Percentiles rank a stretch among this genome's conserved stretches.
phyloP scores from a whole-genome alignment of 78 protist species.

The Dictyostelium capitatum region DNA sequence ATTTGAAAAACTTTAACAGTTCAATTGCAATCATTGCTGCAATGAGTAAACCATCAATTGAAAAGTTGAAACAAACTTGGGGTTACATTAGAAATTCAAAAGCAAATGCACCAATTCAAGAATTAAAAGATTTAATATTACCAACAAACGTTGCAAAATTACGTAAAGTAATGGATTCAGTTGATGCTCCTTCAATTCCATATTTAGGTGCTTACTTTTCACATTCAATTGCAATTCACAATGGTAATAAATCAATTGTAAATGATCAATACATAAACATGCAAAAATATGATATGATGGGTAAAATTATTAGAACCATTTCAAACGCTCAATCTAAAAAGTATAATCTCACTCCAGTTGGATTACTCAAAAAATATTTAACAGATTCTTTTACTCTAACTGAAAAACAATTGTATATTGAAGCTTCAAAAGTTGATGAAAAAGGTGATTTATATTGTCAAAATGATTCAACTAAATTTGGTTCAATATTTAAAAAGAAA shows the following conservation, averaged over 20 bases:
- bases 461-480: background rate
- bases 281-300: slow-evolving; percentile 69
- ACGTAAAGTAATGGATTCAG: slow-evolving; percentile 54
- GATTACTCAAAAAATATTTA: slow-evolving; percentile 36
- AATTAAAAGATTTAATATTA: slow-evolving; percentile 50
- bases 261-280: slow-evolving; percentile 43
- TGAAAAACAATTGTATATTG: slow-evolving; percentile 29
- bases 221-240: slow-evolving; percentile 50
- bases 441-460: background rate
- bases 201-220: slow-evolving; percentile 58
- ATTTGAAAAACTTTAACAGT: slow-evolving; percentile 65
- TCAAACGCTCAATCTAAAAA: slow-evolving; percentile 26
- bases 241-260: slow-evolving; percentile 63
- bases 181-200: slow-evolving; percentile 60
- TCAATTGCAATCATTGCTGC: slow-evolving; percentile 73
- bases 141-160: slow-evolving; percentile 27
- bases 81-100: slow-evolving; percentile 27
- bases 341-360: slow-evolving; percentile 50
- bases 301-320: slow-evolving; percentile 40
- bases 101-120: slow-evolving; percentile 38
- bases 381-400: background rate
- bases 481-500: slow-evolving; percentile 25
- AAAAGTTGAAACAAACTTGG: slow-evolving; percentile 60
- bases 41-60: slow-evolving; percentile 61
- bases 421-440: slow-evolving; percentile 29